Conservation (phyloP, 2,329 filamentous ascomycete genomes). For the Lachnellula subtilissima region DNA sequence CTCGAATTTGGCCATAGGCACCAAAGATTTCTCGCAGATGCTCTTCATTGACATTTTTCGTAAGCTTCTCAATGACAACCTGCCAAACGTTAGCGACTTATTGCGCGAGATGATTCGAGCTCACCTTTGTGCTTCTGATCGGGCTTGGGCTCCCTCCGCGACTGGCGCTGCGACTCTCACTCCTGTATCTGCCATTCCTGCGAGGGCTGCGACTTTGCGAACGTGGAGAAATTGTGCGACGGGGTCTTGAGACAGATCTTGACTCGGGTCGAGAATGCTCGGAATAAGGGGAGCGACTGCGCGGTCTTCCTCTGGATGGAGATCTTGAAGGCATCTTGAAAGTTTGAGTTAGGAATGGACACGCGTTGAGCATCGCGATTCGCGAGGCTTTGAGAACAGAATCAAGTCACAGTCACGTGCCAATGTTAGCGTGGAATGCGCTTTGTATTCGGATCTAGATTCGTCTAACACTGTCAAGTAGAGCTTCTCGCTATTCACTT, state of each 20-base stretch:
- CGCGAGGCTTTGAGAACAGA: neutral
- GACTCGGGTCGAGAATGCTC: constrained; percentile 22
- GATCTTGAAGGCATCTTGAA: constrained; percentile 24
- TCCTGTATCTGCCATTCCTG: constrained; percentile 29
- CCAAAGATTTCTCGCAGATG: constrained; percentile 92
- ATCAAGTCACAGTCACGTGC: neutral
- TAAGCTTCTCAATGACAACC: constrained; percentile 94
- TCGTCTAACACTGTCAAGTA: too few species aligned
- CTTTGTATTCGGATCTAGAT: too few species aligned
- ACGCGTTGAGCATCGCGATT: constrained; percentile 3
- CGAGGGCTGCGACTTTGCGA: constrained; percentile 23
- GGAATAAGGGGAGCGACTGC: constrained; percentile 29
- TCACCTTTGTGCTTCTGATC: constrained; percentile 49
- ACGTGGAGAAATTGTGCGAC: constrained; percentile 29
- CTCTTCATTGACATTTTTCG: constrained; percentile 85
- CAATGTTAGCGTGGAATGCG: neutral
- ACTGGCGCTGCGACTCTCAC: constrained; percentile 29
- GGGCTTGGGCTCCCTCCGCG: constrained; percentile 33
- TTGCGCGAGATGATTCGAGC: constrained; percentile 2
- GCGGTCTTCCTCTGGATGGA: constrained; percentile 22
- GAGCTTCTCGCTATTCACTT: too few species aligned
- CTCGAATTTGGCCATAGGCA: constrained; percentile 77
- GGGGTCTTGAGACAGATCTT: constrained; percentile 23
- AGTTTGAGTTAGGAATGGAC: constrained; percentile 1
- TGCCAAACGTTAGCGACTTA: constrained; percentile 35